phyloP scores from a whole-genome alignment of 345 rosid genomes.

The Laguncularia racemosa region DNA sequence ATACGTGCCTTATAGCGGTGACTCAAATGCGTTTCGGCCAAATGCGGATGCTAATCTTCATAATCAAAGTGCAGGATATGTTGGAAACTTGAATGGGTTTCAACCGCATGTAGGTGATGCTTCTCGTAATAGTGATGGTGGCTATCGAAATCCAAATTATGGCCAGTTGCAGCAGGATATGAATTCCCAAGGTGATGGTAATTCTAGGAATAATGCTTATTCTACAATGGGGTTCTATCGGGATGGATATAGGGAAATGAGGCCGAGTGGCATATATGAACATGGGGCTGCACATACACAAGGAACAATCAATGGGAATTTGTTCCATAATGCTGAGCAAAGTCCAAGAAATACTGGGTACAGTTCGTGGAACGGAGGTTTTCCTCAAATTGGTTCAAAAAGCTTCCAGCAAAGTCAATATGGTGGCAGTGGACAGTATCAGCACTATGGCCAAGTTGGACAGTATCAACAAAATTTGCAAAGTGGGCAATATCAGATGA shows the following conservation, averaged over 20 bases:
- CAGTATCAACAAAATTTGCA: constrained; percentile 1
- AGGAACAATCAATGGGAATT: constrained; percentile 10
- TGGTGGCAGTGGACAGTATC: constrained; percentile 9
- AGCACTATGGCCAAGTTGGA: background rate
- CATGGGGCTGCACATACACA: constrained; percentile 14
- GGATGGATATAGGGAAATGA: background rate
- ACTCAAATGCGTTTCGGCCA: background rate
- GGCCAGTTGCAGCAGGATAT: background rate
- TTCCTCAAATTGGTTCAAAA: constrained; percentile 6
- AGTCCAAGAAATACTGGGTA: constrained; percentile 1
- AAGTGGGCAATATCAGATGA: constrained; percentile 4
- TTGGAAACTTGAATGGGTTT: constrained; percentile 11
- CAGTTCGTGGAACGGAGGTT: constrained; percentile 1
- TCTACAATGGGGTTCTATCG: background rate
- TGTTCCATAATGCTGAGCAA: constrained; percentile 12
- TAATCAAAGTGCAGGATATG: constrained; percentile 6
- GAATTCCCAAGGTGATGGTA: background rate
- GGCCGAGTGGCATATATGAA: constrained; percentile 5
- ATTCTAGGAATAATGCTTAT: background rate
- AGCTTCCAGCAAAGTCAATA: constrained; percentile 3
- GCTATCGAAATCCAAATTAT: background rate
- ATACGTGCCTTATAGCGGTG: background rate
- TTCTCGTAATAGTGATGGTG: background rate
- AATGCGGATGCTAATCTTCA: constrained; percentile 3
- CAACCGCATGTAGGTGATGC: constrained; percentile 4